Base-by-base conservation (phyloP, 2,329 filamentous ascomycete genomes). In the Talaromyces sp. region DNA sequence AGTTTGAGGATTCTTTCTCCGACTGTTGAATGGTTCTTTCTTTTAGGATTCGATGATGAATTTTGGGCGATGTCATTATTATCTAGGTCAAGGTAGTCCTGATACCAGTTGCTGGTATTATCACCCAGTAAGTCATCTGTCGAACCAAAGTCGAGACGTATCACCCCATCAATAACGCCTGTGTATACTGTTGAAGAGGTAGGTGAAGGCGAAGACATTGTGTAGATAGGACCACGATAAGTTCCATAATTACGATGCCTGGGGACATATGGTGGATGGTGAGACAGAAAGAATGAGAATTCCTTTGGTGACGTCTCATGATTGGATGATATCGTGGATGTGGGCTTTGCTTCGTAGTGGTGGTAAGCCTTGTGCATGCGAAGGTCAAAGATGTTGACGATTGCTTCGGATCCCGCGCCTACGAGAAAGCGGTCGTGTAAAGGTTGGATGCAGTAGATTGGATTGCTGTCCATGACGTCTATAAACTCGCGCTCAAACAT, bases 361-460 rank as follows among this genome's bases (percentile, higher is more conserved):
- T 66, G 73, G 69, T 78, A 79, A 14, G 68, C 70, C 24, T 71
- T 75, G n/a, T 70, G 70, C 70, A 87, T 78, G 27, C 87, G 85
- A 50, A 89, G 72, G 69, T 90, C 87, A 68, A 87, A 89, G 4
- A 88, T 77, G 69, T 89, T 89, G 52, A 89, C 75, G 60, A 88
- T 78, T 52, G 81, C 83, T 72, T 89, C 84, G 58, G 83, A 80
- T 3, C 83, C 82, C 1, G 83, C 82, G 27, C 87, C 87, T 11
- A 83, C 84, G 9, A 88, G 71, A 63, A 89, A 82, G 2, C 82
- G 79, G 22, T 82, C 80, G 1, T 85, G 85, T 60, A 87, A 82
- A 0, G 83, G 76, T 1, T 85, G 80, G 16, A 89, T 79, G 22
- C 85, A 85, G 70, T 88, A 88, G 7, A 88, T 81, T 0, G 85